Conservation (phyloP, 129 eudicot genomes). For the Sambucus nigra region DNA sequence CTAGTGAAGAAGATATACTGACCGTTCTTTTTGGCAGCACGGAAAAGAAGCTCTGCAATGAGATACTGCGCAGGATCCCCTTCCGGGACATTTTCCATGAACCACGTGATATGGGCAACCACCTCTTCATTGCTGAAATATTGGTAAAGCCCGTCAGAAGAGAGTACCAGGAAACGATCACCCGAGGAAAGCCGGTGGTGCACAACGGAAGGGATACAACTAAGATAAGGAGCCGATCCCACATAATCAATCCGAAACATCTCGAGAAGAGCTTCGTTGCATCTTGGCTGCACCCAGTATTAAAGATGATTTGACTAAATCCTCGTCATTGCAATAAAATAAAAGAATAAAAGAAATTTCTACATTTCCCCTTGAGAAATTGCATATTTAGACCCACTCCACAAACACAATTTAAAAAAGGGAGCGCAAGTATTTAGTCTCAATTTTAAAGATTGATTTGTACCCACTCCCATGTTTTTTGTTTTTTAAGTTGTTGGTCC, state of each 20-base stretch:
- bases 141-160: conserved; percentile 94
- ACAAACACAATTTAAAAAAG: too few relatives aligned
- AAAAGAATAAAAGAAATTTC: too few relatives aligned
- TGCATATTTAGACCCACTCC: too few relatives aligned
- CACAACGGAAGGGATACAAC: conserved; percentile 76
- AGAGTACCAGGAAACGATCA: conserved; percentile 88
- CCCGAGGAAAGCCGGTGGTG: conserved; percentile 68
- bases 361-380: too few relatives aligned
- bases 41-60: conserved; percentile 90
- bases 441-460: too few relatives aligned
- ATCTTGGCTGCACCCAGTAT: conserved; percentile 65
- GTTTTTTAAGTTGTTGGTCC: too few relatives aligned
- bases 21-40: conserved; percentile 99
- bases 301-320: neutral
- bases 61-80: conserved; percentile 99
- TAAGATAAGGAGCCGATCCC: conserved; percentile 78
- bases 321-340: too few relatives aligned
- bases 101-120: conserved; percentile 71
- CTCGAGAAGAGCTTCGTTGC: conserved; percentile 71
- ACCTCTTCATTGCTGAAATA: conserved; percentile 92
- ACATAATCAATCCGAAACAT: conserved; percentile 96
- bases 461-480: too few relatives aligned
- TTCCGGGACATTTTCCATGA: conserved; percentile 85
- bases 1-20: too few relatives aligned
- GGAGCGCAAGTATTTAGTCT: too few relatives aligned